Evolutionary conservation across 202 grass and related monocot species (phyloP), one percentile per base, ranked within the genome.

Genomic region (Cymbopogon flexuosus): DNA sequence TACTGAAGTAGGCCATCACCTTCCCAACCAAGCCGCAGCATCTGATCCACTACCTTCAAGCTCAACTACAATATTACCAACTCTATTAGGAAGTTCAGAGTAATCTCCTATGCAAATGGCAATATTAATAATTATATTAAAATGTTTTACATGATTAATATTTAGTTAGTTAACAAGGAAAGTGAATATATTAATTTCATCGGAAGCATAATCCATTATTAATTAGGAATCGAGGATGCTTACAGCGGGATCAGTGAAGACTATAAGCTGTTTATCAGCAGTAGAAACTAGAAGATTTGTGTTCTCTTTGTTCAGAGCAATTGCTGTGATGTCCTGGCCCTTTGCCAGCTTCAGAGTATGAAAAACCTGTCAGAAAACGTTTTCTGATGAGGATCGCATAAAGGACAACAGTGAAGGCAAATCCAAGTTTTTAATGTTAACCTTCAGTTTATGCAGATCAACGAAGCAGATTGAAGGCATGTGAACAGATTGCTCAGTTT

Each of bases 1-100:
- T 87, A 88, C 73, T 85, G 87, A 82, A 95, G 96, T 59, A 99
- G 87, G n/a, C 96, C 95, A 71, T 94, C 96, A 66, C 96, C 92
- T 90, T 98, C 96, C 92, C 96, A 98, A 68, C 96, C 96, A 87
- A 99, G 96, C 52, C 96, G 92, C 60, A 99, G 90, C 96, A 99
- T 99, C 72, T 99, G 96, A 89, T 99, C 96, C 65, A 95, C 96
- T 59, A 95, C 96, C 88, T 95, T 99, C 77, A 95, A 85, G 79
- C 92, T 99, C 84, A 99, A 83, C 96, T 99, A 88, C 68, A 95
- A 64, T n/a, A 82, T 80, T 24, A 80, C 64, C 52, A 83, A 83
- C 57, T 79, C 36, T 56, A 49, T 91, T 10, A 87, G 66, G 76
- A 33, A 64, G 68, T 34, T 73, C 23, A 61, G 58, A 66, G 27